Base-by-base conservation (phyloP, 306 rosid genomes). In the Gleditsia sinensis region DNA sequence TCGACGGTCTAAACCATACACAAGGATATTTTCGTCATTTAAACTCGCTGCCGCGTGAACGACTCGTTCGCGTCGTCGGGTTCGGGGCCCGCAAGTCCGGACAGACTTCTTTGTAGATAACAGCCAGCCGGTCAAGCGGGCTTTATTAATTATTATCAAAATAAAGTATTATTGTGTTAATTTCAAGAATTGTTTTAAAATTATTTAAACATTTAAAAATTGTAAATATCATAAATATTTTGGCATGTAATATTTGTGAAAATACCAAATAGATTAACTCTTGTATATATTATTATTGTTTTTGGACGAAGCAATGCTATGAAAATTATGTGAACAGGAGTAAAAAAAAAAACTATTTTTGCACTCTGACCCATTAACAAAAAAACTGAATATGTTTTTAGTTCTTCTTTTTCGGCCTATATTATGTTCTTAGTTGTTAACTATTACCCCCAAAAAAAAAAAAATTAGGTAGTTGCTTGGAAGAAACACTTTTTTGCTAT, bases 1-100 rank as follows among this genome's bases (percentile, higher is more conserved):
- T 34, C 3, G 67, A 1, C 17, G 48, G 27, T 37, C 19, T 19
- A 13, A 45, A 45, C 51, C 51, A 20, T 5, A 45, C 16, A 13
- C 7, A 36, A 61, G 67, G 67, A 1, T 1, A 55, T 59, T 72
- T 62, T 49, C 23, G 86, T 82, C 80, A 62, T 4, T 75, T 20
- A 0, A n/a, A 0, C 0, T 0, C 9, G 23, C 43, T 81, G 88
- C 83, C 88, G 88, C 87, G 87, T 81, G 42, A 62, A 82, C 30
- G 82, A 86, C 87, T 80, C 74, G 72, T 78, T 82, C 79, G 0
- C 0, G 3, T 1, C 4, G 19, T 59, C 42, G 55, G 55, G 77
- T 51, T 63, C 3, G 48, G 77, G 72, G 8, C 65, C 78, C 72
- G 48, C 21, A 34, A 3, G 2, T 37, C n/a, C 7, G 43, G 65